Evolutionary conservation across 2,329 filamentous ascomycete genomes (phyloP).

Genomic region (Thielaviopsis euricoi): DNA sequence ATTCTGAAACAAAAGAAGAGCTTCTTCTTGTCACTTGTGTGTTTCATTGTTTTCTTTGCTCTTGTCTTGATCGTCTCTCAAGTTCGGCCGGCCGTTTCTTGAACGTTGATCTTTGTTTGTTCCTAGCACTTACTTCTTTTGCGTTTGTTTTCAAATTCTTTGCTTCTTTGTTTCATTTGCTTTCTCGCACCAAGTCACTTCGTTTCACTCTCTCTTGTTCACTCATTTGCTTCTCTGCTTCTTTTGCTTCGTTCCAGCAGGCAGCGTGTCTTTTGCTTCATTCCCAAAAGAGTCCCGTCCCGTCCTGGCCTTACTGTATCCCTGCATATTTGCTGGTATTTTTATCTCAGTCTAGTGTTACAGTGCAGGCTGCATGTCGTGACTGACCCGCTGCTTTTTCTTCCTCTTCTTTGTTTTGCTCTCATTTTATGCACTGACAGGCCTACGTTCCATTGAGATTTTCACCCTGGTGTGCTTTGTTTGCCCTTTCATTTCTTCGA

Average conservation of each 20-base stretch:
- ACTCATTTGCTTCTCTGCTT: neutral
- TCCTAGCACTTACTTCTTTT: neutral
- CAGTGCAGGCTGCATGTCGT: neutral
- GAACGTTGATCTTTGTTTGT: neutral
- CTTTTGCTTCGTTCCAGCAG: constrained; percentile 1
- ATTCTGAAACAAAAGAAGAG: neutral
- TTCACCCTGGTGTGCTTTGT: neutral
- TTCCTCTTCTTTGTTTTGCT: neutral
- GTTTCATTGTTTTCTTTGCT: neutral
- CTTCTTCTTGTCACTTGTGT: neutral
- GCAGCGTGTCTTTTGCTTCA: too few relatives aligned
- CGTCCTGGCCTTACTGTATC: neutral
- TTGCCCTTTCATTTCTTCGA: neutral
- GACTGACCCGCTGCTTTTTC: neutral
- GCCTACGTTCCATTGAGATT: neutral
- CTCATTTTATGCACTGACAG: neutral
- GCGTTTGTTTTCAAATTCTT: neutral
- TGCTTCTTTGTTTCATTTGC: neutral
- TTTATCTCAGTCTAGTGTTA: neutral
- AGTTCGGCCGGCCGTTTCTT: neutral
- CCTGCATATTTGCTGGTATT: neutral
- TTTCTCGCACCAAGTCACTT: neutral
- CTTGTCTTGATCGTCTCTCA: neutral
- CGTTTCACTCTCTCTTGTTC: neutral
- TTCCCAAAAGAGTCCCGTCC: neutral